Percentiles rank a stretch among this genome's conserved stretches.
These are phyloP conservation scores for Arabis hirsuta DNA, from an alignment of 345 rosid species.

Conservation along the genomic window DNA sequence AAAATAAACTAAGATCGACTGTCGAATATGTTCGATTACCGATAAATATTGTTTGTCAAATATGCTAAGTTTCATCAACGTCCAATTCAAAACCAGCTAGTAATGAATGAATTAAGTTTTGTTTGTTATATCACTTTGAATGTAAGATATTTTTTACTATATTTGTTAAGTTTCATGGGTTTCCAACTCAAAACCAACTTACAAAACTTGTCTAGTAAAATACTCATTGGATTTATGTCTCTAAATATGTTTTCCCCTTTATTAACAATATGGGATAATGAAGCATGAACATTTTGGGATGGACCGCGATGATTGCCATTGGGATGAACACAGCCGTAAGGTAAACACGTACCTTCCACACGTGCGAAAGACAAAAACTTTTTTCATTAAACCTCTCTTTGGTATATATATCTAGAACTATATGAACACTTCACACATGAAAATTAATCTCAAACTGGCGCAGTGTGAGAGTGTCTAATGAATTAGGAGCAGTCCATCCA, in stretches of 20 bases:
- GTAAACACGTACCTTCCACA: conserved; percentile 37
- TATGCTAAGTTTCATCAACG: no score
- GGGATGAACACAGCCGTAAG: conserved; percentile 91
- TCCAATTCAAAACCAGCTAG: no score
- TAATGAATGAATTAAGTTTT: no score
- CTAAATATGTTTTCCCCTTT: not conserved
- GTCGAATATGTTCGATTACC: conserved; percentile 17
- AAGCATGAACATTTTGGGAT: conserved; percentile 79
- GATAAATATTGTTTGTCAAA: not conserved
- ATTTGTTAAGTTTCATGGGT: no score
- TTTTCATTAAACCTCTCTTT: not conserved
- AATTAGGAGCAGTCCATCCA: conserved; percentile 81
- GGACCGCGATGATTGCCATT: conserved; percentile 77
- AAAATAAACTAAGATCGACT: not conserved
- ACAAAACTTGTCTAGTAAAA: not conserved
- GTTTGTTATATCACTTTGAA: no score
- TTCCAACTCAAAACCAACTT: no score
- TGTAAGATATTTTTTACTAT: no score
- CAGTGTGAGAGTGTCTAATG: conserved; percentile 90
- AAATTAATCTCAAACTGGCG: conserved; percentile 25
- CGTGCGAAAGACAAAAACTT: not conserved
- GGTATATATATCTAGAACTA: not conserved
- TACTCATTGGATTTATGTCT: not conserved
- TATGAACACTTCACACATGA: not conserved
- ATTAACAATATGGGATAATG: conserved; percentile 4